Conservation (phyloP, 768 basidiomycete species). For the Pleurotus eryngii region DNA sequence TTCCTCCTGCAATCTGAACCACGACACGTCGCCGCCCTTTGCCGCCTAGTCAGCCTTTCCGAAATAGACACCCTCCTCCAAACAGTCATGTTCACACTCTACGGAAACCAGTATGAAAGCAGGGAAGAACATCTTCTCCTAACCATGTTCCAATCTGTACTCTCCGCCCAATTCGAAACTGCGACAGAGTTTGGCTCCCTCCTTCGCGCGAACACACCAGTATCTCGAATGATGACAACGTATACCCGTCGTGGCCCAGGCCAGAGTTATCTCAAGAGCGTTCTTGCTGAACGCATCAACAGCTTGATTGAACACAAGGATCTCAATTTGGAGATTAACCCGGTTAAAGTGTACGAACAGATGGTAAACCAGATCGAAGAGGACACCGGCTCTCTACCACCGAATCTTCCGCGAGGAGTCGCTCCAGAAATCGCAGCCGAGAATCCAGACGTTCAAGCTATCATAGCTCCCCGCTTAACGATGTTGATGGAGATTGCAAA, state of each 20-base stretch:
- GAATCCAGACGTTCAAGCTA: slow-evolving; percentile 94
- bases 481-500: slow-evolving; percentile 99
- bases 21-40: slow-evolving; percentile 92
- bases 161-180: slow-evolving; percentile 98
- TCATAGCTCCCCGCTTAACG: slow-evolving; percentile 93
- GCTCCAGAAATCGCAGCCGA: slow-evolving; percentile 92
- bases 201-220: slow-evolving; percentile 96
- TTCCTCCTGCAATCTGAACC: slow-evolving; percentile 98
- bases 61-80: slow-evolving; percentile 99
- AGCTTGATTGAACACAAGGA: slow-evolving; percentile 99
- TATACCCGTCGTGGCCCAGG: slow-evolving; percentile 98
- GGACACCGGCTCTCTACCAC: slow-evolving; percentile 88
- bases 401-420: slow-evolving; percentile 89
- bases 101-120: slow-evolving; percentile 98
- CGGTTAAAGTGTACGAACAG: slow-evolving; percentile 98
- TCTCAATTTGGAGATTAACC: slow-evolving; percentile 98
- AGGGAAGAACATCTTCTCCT: slow-evolving; percentile 96
- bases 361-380: slow-evolving; percentile 99
- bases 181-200: slow-evolving; percentile 99
- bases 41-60: slow-evolving; percentile 90
- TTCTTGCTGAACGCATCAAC: slow-evolving; percentile 97
- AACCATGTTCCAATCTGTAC: slow-evolving; percentile 99
- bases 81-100: slow-evolving; percentile 99
- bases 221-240: slow-evolving; percentile 99
- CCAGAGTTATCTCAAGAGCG: slow-evolving; percentile 96